A percentile compares a stretch with the other conserved stretches of the same genome.
These are phyloP conservation scores for Lindgomyces ingoldianus DNA, from an alignment of 495 filamentous ascomycete genomes.

Conservation along the genomic window DNA sequence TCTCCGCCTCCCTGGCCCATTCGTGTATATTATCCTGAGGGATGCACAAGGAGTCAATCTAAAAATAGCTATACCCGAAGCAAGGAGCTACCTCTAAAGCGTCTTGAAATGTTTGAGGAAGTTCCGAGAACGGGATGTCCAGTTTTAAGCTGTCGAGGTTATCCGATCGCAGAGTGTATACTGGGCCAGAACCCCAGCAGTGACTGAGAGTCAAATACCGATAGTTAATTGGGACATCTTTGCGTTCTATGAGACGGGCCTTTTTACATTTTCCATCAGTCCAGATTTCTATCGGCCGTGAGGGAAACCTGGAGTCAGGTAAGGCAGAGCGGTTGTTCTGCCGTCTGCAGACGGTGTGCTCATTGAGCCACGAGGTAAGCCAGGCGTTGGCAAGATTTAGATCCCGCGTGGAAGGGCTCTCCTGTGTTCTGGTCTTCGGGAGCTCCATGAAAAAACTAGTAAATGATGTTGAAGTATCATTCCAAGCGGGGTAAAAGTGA, in stretches of 20 bases:
- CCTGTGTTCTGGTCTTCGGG: no score
- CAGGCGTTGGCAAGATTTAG: no score
- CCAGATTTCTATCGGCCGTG: not conserved
- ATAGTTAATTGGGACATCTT: not conserved
- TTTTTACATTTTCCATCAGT: not conserved
- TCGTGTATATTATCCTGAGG: not conserved
- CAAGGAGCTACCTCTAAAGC: not conserved
- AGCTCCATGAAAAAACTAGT: no score
- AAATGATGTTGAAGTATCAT: no score
- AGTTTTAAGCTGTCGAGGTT: not conserved
- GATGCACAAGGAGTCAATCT: conserved; percentile 4
- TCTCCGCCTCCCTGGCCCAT: not conserved
- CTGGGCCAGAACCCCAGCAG: not conserved
- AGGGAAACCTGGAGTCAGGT: no score
- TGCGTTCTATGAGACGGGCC: not conserved
- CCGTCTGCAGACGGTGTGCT: not conserved
- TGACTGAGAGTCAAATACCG: conserved; percentile 6
- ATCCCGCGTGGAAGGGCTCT: no score
- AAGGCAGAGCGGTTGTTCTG: no score
- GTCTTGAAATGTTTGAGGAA: conserved; percentile 1
- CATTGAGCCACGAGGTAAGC: not conserved
- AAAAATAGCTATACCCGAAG: not conserved
- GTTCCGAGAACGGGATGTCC: not conserved
- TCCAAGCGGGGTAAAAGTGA: no score
- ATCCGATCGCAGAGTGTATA: not conserved